phyloP scores from a whole-genome alignment of 2,329 filamentous ascomycete genomes.

The Trichophyton schoenleinii region DNA sequence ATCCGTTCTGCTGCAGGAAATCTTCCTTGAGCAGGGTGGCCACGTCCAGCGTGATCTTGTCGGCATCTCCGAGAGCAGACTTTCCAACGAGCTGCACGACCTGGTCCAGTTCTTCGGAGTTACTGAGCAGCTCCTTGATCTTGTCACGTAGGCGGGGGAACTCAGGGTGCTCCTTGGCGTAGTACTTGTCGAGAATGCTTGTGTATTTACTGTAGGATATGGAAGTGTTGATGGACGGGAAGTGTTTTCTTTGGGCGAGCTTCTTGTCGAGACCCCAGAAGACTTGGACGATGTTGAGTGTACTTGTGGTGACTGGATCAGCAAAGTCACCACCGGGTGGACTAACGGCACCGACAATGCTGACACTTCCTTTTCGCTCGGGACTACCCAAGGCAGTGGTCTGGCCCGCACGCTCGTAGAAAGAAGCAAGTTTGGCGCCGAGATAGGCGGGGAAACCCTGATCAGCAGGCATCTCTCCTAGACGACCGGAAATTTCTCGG shows the following conservation, averaged over 20 bases:
- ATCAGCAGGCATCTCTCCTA: slow-evolving; percentile 99
- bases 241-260: slow-evolving; percentile 96
- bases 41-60: slow-evolving; percentile 97
- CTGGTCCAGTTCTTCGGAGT: slow-evolving; percentile 94
- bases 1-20: slow-evolving; percentile 97
- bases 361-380: slow-evolving; percentile 80
- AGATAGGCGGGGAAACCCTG: slow-evolving; percentile 99
- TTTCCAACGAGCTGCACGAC: slow-evolving; percentile 98
- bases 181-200: slow-evolving; percentile 75
- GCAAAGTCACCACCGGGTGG: slow-evolving; percentile 98
- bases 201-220: slow-evolving; percentile 97
- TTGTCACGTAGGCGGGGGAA: slow-evolving; percentile 88
- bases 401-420: slow-evolving; percentile 96
- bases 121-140: slow-evolving; percentile 84
- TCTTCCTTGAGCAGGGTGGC: slow-evolving; percentile 91
- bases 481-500: slow-evolving; percentile 94
- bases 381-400: slow-evolving; percentile 77
- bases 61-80: slow-evolving; percentile 83
- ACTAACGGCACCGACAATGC: slow-evolving; percentile 93
- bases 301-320: slow-evolving; percentile 87
- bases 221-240: slow-evolving; percentile 93
- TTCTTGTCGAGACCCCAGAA: slow-evolving; percentile 99
- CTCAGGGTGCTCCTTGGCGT: slow-evolving; percentile 84
- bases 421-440: slow-evolving; percentile 90
- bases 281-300: slow-evolving; percentile 93